Evolutionary conservation across 1,284 basidiomycete species (phyloP).

Genomic region (Marasmius oreades): DNA sequence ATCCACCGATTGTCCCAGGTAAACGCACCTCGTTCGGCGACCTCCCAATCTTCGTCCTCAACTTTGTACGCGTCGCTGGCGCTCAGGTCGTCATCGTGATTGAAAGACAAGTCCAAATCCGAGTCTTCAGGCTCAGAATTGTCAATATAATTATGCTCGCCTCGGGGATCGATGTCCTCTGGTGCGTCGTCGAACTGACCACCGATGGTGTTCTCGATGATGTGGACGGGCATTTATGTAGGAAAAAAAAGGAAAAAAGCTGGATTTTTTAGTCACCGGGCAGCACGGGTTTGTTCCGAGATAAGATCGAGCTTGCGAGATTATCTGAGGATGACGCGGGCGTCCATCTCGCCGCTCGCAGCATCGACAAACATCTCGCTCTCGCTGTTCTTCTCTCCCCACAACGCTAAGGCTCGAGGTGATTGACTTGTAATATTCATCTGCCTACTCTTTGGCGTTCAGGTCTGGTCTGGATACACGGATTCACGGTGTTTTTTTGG

Average conservation of each 20-base stretch:
- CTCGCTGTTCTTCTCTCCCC: too few relatives aligned
- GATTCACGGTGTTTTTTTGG: too few relatives aligned
- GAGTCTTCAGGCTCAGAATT: conserved; percentile 29
- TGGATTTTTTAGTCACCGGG: conserved; percentile 10
- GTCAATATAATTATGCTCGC: conserved; percentile 46
- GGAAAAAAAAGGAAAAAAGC: conserved; percentile 11
- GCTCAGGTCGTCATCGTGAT: conserved; percentile 39
- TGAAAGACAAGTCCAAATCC: conserved; percentile 29
- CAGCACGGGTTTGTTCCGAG: background rate
- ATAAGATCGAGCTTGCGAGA: background rate
- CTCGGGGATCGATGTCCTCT: conserved; percentile 22
- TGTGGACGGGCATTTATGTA: conserved; percentile 15
- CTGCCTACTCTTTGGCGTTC: too few relatives aligned
- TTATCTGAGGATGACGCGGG: background rate
- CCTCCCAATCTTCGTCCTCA: conserved; percentile 92
- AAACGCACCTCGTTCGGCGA: conserved; percentile 65
- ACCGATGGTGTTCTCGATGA: conserved; percentile 27
- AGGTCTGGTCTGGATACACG: too few relatives aligned
- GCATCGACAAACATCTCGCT: too few relatives aligned
- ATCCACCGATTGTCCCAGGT: background rate
- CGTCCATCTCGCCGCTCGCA: too few relatives aligned
- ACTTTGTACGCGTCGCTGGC: conserved; percentile 54
- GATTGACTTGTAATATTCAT: too few relatives aligned
- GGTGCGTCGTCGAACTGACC: conserved; percentile 57
- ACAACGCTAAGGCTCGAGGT: too few relatives aligned